Evolutionary conservation across 176 grass and related monocot species (phyloP).

Genomic region (Phragmites australis): DNA sequence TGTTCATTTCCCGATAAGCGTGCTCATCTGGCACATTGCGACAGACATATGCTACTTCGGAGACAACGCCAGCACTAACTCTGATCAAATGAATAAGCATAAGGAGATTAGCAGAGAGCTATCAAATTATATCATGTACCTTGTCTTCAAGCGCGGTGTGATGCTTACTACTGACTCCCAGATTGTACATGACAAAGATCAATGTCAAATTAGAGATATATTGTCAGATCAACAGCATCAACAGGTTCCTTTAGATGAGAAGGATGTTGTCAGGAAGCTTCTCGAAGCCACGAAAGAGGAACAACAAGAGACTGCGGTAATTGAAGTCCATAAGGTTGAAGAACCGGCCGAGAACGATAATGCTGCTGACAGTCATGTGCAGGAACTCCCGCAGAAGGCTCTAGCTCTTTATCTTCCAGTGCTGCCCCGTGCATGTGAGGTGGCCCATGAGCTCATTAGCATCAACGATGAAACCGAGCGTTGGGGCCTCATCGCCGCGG

Average conservation of each 20-base stretch:
- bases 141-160: background rate
- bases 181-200: background rate
- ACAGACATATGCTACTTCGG: background rate
- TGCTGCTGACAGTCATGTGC: background rate
- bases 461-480: background rate
- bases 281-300: background rate
- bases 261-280: background rate
- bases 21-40: conserved; percentile 21
- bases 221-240: background rate
- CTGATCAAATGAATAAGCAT: background rate
- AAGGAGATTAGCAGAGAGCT: background rate
- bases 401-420: background rate
- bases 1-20: background rate
- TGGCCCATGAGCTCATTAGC: background rate
- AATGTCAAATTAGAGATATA: background rate
- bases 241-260: background rate
- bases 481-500: background rate
- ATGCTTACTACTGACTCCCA: background rate
- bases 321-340: background rate
- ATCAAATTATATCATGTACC: conserved; percentile 30
- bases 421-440: background rate
- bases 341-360: background rate
- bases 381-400: background rate
- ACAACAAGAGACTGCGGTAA: background rate
- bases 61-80: background rate